These are phyloP conservation scores for Xylariales sp. DNA, from an alignment of 2,329 filamentous ascomycete genomes.

Conservation along the genomic window DNA sequence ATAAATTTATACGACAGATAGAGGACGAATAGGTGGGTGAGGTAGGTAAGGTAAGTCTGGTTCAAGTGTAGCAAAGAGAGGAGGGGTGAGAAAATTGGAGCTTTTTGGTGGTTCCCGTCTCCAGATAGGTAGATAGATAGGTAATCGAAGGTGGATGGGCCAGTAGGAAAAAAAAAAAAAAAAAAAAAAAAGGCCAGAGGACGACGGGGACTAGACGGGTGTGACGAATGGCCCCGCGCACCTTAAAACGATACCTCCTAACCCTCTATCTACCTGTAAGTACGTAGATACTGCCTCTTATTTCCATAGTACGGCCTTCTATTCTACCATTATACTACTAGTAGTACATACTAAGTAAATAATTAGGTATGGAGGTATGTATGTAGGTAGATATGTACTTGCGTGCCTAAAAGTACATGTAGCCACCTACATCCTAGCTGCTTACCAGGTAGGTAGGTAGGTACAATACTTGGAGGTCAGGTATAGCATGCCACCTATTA, in stretches of 20 bases:
- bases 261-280: too few species aligned
- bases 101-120: conserved; percentile 28
- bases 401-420: too few species aligned
- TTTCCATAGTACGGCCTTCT: too few species aligned
- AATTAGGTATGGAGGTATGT: too few species aligned
- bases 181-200: neutral
- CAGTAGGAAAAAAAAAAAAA: conserved; percentile 12
- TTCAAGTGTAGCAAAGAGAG: conserved; percentile 11
- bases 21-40: conserved; percentile 21
- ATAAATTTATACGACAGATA: neutral
- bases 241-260: too few species aligned
- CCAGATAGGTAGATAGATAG: conserved; percentile 4
- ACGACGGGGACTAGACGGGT: neutral
- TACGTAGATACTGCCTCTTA: too few species aligned
- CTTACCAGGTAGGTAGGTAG: too few species aligned
- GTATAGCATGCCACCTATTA: neutral
- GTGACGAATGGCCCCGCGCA: conserved; percentile 31
- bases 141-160: conserved; percentile 15
- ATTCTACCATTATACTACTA: too few species aligned
- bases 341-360: too few species aligned
- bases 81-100: conserved; percentile 40
- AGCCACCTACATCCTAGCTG: too few species aligned
- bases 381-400: too few species aligned
- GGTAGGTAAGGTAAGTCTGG: conserved; percentile 19
- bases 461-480: too few species aligned